Conservation (phyloP, 305 asterid species). For the Ruellia speciosa region DNA sequence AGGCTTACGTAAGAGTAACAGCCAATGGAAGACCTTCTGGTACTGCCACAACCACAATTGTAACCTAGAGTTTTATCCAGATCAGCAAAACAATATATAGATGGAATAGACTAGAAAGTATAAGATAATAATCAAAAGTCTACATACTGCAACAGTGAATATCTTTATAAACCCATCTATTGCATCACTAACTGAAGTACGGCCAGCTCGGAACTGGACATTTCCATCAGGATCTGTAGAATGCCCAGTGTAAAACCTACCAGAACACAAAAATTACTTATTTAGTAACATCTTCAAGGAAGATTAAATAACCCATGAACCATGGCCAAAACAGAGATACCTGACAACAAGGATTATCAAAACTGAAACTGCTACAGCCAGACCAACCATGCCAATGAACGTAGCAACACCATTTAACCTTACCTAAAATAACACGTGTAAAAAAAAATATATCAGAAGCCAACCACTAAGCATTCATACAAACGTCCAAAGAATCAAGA, state of each 20-base stretch:
- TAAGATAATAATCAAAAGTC: conserved; percentile 17
- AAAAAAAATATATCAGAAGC: conserved; percentile 19
- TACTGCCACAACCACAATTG: conserved; percentile 84
- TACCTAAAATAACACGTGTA: conserved; percentile 40
- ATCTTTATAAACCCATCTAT: conserved; percentile 66
- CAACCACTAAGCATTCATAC: conserved; percentile 6
- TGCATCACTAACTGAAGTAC: conserved; percentile 55
- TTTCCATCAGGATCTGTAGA: conserved; percentile 49
- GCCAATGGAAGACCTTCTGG: conserved; percentile 92
- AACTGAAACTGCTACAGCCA: conserved; percentile 62
- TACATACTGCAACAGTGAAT: conserved; percentile 87
- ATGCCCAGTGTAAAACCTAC: conserved; percentile 80
- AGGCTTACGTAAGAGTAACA: conserved; percentile 69
- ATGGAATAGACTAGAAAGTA: conserved; percentile 15
- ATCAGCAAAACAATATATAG: conserved; percentile 23
- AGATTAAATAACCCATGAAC: conserved; percentile 4
- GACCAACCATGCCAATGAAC: conserved; percentile 85
- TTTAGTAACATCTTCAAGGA: background rate
- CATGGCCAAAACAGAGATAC: conserved; percentile 29
- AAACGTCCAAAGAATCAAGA: conserved; percentile 12
- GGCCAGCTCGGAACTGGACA: conserved; percentile 55
- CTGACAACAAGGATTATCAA: conserved; percentile 67
- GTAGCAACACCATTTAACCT: conserved; percentile 92
- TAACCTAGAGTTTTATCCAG: conserved; percentile 41
- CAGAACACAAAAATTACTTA: conserved; percentile 19